Percentiles rank a stretch among this genome's conserved stretches.
Evolutionary conservation across 2,329 filamentous ascomycete genomes (phyloP).

Genomic region (Penicillium sp.): DNA sequence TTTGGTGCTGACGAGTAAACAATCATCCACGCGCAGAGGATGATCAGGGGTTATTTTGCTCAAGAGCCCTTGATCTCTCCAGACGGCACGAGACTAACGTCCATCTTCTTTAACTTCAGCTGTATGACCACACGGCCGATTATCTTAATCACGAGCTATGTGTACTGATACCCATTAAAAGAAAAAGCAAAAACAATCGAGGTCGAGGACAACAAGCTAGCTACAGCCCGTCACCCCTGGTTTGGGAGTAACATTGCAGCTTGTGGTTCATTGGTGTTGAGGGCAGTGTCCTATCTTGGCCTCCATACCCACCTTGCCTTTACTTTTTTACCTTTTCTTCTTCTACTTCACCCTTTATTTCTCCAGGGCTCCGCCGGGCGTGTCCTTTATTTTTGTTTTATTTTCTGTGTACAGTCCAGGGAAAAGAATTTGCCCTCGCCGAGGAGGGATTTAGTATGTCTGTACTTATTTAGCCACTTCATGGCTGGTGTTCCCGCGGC

Average conservation of each 20-base stretch:
- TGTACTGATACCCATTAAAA: conserved; percentile 24
- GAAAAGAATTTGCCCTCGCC: too few species aligned
- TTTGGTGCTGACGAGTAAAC: conserved; percentile 41
- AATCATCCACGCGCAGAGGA: not conserved
- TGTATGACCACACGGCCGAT: conserved; percentile 8
- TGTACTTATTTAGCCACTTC: not conserved
- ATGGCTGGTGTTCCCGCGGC: not conserved
- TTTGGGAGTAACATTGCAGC: not conserved
- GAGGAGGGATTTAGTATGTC: not conserved
- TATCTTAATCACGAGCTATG: conserved; percentile 21
- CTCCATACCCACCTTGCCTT: not conserved
- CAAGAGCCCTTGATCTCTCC: not conserved
- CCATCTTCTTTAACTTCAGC: not conserved
- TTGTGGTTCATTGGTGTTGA: not conserved
- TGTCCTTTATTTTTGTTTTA: not conserved
- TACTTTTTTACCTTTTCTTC: not conserved
- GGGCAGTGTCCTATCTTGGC: not conserved
- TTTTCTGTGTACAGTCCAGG: not conserved
- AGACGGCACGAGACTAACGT: not conserved
- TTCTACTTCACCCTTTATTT: not conserved
- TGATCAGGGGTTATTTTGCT: not conserved
- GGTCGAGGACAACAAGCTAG: not conserved
- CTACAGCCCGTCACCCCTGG: not conserved
- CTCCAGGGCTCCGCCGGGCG: not conserved
- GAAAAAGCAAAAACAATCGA: not conserved